Percentiles rank a stretch among this genome's conserved stretches.
These are phyloP conservation scores for Capronia epimyces DNA, from an alignment of 2,329 filamentous ascomycete genomes.

Conservation along the genomic window DNA sequence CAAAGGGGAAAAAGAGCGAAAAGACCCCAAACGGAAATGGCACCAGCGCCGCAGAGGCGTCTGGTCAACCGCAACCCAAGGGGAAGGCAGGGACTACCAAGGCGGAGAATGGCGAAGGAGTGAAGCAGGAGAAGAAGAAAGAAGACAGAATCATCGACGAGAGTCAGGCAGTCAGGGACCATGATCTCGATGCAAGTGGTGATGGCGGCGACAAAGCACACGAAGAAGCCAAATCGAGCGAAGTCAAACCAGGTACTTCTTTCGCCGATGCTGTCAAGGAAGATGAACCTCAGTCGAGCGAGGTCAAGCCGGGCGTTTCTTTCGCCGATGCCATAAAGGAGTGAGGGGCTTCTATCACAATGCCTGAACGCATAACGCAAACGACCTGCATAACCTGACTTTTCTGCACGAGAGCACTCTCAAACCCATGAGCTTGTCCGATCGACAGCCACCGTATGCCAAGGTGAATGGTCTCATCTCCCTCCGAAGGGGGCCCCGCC, in stretches of 20 bases:
- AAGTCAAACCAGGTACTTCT: conserved; percentile 1
- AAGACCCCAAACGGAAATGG: conserved; percentile 25
- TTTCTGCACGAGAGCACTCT: not conserved
- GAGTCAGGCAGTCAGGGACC: conserved; percentile 19
- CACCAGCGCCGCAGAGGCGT: conserved; percentile 24
- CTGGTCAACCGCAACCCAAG: conserved; percentile 7
- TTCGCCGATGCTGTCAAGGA: conserved; percentile 17
- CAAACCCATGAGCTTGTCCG: too few relatives aligned
- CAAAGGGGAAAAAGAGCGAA: conserved; percentile 4
- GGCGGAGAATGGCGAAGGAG: conserved; percentile 4
- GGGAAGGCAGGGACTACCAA: conserved; percentile 1
- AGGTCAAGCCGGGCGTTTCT: not conserved
- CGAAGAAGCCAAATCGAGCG: conserved; percentile 3
- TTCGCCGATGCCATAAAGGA: not conserved
- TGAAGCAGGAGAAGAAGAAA: conserved; percentile 15
- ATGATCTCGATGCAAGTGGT: conserved; percentile 8
- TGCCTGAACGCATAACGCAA: not conserved
- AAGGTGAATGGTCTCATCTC: too few relatives aligned
- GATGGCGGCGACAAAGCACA: not conserved
- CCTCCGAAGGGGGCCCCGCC: too few relatives aligned
- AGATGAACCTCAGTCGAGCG: not conserved
- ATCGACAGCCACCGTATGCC: too few relatives aligned
- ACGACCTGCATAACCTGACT: not conserved
- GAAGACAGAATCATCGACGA: conserved; percentile 23
- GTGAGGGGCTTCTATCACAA: not conserved